Evolutionary conservation across 2,329 filamentous ascomycete species (phyloP), one percentile per base, ranked within the genome.

Genomic region (Aspergillus ustus): DNA sequence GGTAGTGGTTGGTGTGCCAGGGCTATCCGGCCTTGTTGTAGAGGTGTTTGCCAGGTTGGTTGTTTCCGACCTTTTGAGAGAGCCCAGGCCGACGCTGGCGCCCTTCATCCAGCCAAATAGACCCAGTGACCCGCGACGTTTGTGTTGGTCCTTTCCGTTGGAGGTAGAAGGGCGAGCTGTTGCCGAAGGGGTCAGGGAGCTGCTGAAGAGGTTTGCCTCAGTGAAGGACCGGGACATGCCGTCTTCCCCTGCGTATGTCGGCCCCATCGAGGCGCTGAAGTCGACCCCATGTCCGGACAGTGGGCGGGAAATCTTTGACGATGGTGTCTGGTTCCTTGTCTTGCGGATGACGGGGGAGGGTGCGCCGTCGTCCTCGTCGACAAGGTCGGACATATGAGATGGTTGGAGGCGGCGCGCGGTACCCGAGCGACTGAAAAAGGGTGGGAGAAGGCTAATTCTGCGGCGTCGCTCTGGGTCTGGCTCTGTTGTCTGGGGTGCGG

Each of bases 71-170:
- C 66, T 69, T 52, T 67, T 71, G 13, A 57, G 62, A 8, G 67
- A 69, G 19, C 68, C 69, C 44, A 72, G 69, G 1, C 68, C 66
- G 45, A 31, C 57, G 15, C 67, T 65, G 40, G 69, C 66, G 2
- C 72, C 68, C 63, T 78, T 79, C 68, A 79, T 75, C 77, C 77
- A 79, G n/a, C 74, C 71, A 44, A 78, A 72, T 28, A 79, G 70
- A 1, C 74, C 70, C 6, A 76, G 64, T 2, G 77, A 78, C 59
- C 74, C 73, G 48, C 74, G 76, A 22, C 76, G 70, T 59, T 77
- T 76, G 58, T 75, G 52, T 22, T 43, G 72, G 9, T 76, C 75
- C 22, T 65, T 66, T 54, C 68, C 69, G 44, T 73, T 68, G 2
- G 75, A 72, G 37, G 73, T 72, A 8, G 64, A 63, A 2, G 70